phyloP scores from a whole-genome alignment of 2,329 filamentous ascomycete species.

The Acrocalymma vagum region DNA sequence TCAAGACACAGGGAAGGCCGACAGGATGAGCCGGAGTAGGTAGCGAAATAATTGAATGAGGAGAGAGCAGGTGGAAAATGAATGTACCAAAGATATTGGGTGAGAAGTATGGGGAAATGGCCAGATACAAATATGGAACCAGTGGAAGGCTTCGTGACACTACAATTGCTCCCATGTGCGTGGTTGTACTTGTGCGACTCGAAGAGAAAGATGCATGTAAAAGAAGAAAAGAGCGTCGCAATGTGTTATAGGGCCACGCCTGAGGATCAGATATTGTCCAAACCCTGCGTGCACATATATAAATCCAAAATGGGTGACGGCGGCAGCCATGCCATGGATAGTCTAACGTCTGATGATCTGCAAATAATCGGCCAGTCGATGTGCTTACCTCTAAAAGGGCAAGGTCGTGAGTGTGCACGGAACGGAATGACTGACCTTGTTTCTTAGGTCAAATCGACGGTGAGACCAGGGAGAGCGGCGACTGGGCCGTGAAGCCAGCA shows the following conservation, averaged over 20 bases:
- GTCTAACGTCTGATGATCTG: slow-evolving; percentile 26
- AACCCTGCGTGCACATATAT: slow-evolving; percentile 16
- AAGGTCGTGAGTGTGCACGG: slow-evolving; percentile 18
- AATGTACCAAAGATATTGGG: background rate
- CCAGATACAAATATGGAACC: background rate
- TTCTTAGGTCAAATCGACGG: slow-evolving; percentile 1
- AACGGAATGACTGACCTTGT: slow-evolving; percentile 7
- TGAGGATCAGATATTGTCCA: slow-evolving; percentile 1
- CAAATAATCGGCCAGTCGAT: slow-evolving; percentile 11
- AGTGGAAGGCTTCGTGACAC: slow-evolving; percentile 12
- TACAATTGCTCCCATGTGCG: slow-evolving; percentile 13
- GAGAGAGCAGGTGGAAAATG: slow-evolving; percentile 3
- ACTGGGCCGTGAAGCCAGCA: slow-evolving; percentile 4
- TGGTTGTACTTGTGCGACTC: slow-evolving; percentile 12
- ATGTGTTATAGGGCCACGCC: slow-evolving; percentile 4
- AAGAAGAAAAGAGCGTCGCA: slow-evolving; percentile 9
- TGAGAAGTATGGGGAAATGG: slow-evolving; percentile 3
- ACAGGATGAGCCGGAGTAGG: slow-evolving; percentile 9
- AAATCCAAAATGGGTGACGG: slow-evolving; percentile 9
- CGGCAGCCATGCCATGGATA: slow-evolving; percentile 13
- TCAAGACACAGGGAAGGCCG: slow-evolving; percentile 26
- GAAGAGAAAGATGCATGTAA: slow-evolving; percentile 8
- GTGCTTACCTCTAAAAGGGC: slow-evolving; percentile 20
- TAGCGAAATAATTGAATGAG: slow-evolving; percentile 7
- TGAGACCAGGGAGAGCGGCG: slow-evolving; percentile 2